A percentile compares a stretch with the other conserved stretches of the same genome.
Evolutionary conservation across 75 land plant species (phyloP).

Genomic region (Pinus taeda): DNA sequence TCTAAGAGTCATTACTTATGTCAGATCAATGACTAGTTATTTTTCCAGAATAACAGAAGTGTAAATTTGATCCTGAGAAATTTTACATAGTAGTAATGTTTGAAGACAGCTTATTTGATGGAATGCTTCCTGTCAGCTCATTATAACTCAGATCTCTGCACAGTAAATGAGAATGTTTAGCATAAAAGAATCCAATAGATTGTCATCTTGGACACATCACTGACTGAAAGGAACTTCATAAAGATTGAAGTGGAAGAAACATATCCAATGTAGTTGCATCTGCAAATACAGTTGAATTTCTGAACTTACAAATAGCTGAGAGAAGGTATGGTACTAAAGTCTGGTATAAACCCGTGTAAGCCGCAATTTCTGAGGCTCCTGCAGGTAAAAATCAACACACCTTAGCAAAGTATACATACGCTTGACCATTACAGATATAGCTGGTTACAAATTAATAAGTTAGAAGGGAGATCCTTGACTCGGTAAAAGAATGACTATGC

Average conservation of each 20-base stretch:
- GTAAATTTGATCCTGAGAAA: no score
- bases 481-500: not conserved
- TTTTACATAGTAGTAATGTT: constrained; percentile 61
- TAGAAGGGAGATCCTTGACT: not conserved
- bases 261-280: no score
- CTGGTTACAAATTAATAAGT: not conserved
- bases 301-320: constrained; percentile 56
- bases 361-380: constrained; percentile 84
- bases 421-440: not conserved
- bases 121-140: constrained; percentile 52
- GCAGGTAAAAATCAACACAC: constrained; percentile 7
- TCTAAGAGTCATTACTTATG: no score
- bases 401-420: not conserved
- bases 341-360: constrained; percentile 54
- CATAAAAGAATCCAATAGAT: not conserved
- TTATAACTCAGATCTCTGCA: constrained; percentile 62
- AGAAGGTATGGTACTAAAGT: constrained; percentile 35
- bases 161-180: not conserved
- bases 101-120: constrained; percentile 24
- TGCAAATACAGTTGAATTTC: no score
- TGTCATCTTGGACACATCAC: no score
- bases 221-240: no score
- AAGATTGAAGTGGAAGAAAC: no score
- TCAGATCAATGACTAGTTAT: no score
- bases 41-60: no score